A percentile compares a stretch with the other conserved stretches of the same genome.
phyloP scores from a whole-genome alignment of 257 asterid genomes.

The Cinchona pubescens region DNA sequence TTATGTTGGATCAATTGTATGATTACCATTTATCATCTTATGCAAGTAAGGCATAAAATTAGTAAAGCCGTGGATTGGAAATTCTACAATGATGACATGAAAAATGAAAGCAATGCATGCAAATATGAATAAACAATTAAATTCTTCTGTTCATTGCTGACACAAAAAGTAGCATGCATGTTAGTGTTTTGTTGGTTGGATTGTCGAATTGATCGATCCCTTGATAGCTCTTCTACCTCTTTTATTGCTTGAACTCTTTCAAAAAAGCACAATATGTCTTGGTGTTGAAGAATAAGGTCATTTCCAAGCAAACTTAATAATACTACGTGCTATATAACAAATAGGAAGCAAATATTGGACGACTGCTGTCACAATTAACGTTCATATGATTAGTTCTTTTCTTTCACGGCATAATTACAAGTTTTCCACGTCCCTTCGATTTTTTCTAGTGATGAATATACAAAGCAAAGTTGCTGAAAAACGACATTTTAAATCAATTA shows the following conservation, averaged over 20 bases:
- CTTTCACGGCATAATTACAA: not conserved
- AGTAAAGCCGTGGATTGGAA: too few species aligned
- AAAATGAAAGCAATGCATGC: too few species aligned
- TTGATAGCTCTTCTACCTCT: too few species aligned
- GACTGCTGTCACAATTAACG: not conserved
- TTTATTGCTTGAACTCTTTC: not conserved
- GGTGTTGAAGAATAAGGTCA: not conserved
- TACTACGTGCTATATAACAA: too few species aligned
- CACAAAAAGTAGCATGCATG: too few species aligned
- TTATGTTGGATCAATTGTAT: not conserved
- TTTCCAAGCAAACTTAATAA: not conserved
- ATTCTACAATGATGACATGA: too few species aligned
- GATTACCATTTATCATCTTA: too few species aligned
- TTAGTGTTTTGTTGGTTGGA: not conserved
- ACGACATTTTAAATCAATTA: not conserved
- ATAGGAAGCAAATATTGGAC: not conserved
- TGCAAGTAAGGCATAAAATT: too few species aligned
- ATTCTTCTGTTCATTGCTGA: too few species aligned
- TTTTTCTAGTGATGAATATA: not conserved
- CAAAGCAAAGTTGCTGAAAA: not conserved
- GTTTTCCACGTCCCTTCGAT: slow-evolving; percentile 4
- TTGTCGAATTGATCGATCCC: not conserved
- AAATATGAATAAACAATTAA: too few species aligned
- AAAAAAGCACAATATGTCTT: not conserved
- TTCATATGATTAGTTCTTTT: not conserved